These are phyloP conservation scores for Orbilia oligospora DNA, from an alignment of 2,329 filamentous ascomycete species.

Conservation along the genomic window DNA sequence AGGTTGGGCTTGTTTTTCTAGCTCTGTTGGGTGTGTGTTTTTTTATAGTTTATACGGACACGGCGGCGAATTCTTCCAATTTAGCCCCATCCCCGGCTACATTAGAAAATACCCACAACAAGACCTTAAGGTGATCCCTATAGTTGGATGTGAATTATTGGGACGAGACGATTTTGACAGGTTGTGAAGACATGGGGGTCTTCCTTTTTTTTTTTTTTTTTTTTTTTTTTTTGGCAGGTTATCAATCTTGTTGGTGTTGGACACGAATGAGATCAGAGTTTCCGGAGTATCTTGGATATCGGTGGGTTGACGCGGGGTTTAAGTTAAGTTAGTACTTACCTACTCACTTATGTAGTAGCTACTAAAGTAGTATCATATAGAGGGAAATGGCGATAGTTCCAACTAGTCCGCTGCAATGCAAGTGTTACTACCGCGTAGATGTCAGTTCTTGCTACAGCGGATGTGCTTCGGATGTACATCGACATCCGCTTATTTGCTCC, in stretches of 20 bases:
- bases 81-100: slow-evolving; percentile 57
- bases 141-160: slow-evolving; percentile 20
- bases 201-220: too few relatives aligned
- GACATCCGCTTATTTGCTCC: slow-evolving; percentile 8
- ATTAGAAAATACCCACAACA: slow-evolving; percentile 45
- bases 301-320: slow-evolving; percentile 30
- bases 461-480: slow-evolving; percentile 7
- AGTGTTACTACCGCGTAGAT: slow-evolving; percentile 18
- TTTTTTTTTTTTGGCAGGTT: too few relatives aligned
- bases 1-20: slow-evolving; percentile 13
- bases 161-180: slow-evolving; percentile 33
- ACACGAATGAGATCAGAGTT: slow-evolving; percentile 27
- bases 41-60: slow-evolving; percentile 28
- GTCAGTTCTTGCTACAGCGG: slow-evolving; percentile 15
- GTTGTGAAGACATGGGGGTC: slow-evolving; percentile 29
- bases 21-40: slow-evolving; percentile 1
- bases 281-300: slow-evolving; percentile 29
- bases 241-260: slow-evolving; percentile 35
- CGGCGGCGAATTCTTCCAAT: slow-evolving; percentile 58
- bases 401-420: slow-evolving; percentile 21
- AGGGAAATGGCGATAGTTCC: slow-evolving; percentile 13
- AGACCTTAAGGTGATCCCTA: slow-evolving; percentile 19
- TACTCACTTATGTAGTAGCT: too few relatives aligned
- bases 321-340: slow-evolving; percentile 2
- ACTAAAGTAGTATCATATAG: too few relatives aligned